Evolutionary conservation across 495 filamentous ascomycete species (phyloP), one percentile per base, ranked within the genome.

Genomic region (Penicillium manginii): DNA sequence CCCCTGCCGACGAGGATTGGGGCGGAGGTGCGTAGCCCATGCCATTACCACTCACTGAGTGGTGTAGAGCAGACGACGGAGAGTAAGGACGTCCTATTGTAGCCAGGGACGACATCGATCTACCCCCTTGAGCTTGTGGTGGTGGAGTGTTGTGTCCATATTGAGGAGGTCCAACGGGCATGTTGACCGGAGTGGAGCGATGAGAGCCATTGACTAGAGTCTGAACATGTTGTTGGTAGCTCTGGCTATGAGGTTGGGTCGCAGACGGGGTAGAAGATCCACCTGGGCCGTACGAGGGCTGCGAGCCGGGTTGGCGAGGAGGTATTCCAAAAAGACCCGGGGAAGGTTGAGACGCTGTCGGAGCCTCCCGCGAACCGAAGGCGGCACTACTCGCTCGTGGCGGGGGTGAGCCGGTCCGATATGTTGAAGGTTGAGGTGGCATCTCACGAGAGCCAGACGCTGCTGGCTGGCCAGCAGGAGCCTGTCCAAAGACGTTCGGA

Each of bases 201-300:
- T 79, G 77, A 23, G 70, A 61, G 2, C 73, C 75, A 52, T 57
- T 73, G 22, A 78, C 73, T 67, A 80, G 69, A 0, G 71, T 69
- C 26, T 78, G 77, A 15, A 78, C 69, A 51, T 80, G 74, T 48
- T 77, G 77, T 50, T 76, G 76, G 43, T 78, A 78, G 42, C 64
- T 64, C 32, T 75, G 68, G 47, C 66, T 49, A 8, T 68, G 60
- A 12, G 71, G 37, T 26, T 69, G 69, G 2, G 59, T 52, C 7
- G 70, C 53, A 7, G 60, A 59, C 0, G 69, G 66, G 4, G 73
- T 67, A 21, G 69, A 55, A 23, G 69, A 65, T 15, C 64, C 59
- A 10, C 61, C 62, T 10, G 73, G 64, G 9, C 53, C 59, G 52
- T 73, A 77, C 8, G 72, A 55, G 22, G 67, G 55, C 14, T 70